Evolutionary conservation across 306 rosid species (phyloP).

Genomic region (Malus orientalis): DNA sequence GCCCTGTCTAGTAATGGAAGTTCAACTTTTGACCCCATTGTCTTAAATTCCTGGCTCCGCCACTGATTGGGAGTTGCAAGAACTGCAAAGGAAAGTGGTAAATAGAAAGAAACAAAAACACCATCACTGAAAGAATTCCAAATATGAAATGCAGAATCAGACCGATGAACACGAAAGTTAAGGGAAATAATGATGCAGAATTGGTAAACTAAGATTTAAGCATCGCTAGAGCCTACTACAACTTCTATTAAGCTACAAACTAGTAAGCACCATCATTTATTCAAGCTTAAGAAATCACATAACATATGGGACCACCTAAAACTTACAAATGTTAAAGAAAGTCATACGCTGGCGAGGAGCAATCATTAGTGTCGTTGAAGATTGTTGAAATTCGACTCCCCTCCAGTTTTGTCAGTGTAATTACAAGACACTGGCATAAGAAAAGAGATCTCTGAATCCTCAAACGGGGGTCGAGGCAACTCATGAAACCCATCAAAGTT

Average conservation of each 20-base stretch:
- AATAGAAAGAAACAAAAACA: too few species aligned
- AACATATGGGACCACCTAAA: conserved; percentile 21
- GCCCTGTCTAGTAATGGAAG: too few species aligned
- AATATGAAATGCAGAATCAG: background rate
- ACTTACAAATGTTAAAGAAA: conserved; percentile 27
- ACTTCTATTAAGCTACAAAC: background rate
- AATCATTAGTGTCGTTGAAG: conserved; percentile 4
- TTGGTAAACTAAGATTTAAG: background rate
- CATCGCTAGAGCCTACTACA: too few species aligned
- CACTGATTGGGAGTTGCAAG: too few species aligned
- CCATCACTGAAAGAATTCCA: background rate
- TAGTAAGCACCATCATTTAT: conserved; percentile 15
- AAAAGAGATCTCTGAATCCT: conserved; percentile 75
- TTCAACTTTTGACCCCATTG: too few species aligned
- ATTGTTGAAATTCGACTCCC: conserved; percentile 43
- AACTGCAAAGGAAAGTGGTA: too few species aligned
- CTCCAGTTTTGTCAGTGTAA: conserved; percentile 52
- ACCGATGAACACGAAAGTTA: background rate
- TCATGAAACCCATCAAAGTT: conserved; percentile 77
- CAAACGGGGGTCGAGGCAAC: conserved; percentile 76
- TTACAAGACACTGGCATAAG: conserved; percentile 61
- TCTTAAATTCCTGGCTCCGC: too few species aligned
- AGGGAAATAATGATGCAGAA: background rate
- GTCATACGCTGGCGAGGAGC: background rate
- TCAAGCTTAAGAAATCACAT: conserved; percentile 28